Base-by-base conservation (phyloP, 2,329 filamentous ascomycete species). In the Paracoccidioides lutzii region DNA sequence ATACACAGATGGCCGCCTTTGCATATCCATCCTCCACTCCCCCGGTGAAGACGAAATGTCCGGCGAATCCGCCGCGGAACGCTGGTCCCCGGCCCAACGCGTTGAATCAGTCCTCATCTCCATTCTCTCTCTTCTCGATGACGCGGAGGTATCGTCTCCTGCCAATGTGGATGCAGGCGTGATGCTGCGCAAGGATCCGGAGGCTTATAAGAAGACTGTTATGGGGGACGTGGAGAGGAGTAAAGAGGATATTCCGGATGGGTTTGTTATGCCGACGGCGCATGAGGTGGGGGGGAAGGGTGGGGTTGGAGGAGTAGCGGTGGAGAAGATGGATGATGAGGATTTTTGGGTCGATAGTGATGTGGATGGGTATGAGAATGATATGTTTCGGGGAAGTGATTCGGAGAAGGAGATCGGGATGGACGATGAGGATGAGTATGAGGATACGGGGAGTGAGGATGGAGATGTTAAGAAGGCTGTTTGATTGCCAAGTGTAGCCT, bases 41-140 rank as follows among this genome's bases (percentile, higher is more conserved):
- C 90, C 93, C 0, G 93, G 93, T 61, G 89, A 96, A 59, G 91
- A 97, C 67, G 82, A 87, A 63, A 91, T 90, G 77, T 95, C 90
- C 0, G 93, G 93, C 59, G 91, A 97, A 72, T 74, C 81, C 42
- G 91, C 93, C 5, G 86, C 85, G 57, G 93, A 97, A 73, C 87
- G 91, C 57, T 98, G 91, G 91, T 90, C 88, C 5, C 90, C 93
- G 0, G 83, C 93, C 3, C 91, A 97, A 70, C 87, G 90, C 22
- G 91, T 94, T 50, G 93, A 97, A 74, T 94, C 90, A 2, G 90
- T 98, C 40, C 80, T 98, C 15, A 89, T 95, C 59, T 95, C 89
- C 7, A 88, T 97, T 15, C 81, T 97, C 6, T 85, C 93, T 5
- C 81, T 98, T 2, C 82, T 98, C 55, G 93, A 97, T 68, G 89